A percentile compares a stretch with the other conserved stretches of the same genome.
These are phyloP conservation scores for Candida boidinii DNA, from an alignment of 805 yeast species.

Conservation along the genomic window DNA sequence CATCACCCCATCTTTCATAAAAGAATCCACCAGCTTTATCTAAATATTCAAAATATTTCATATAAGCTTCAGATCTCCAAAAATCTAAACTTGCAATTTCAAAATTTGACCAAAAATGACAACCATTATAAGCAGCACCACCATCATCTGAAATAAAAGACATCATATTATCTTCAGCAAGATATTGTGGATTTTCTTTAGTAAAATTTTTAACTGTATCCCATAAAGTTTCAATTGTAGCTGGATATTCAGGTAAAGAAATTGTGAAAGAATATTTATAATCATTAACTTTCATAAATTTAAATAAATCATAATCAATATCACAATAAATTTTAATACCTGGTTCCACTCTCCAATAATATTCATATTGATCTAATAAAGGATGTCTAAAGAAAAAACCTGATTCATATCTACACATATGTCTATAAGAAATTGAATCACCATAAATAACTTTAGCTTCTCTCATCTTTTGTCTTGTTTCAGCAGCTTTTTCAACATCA, in stretches of 20 bases:
- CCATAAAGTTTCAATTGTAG: constrained; percentile 75
- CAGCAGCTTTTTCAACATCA: constrained; percentile 59
- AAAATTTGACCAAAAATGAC: constrained; percentile 91
- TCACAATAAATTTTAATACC: constrained; percentile 76
- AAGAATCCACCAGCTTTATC: constrained; percentile 87
- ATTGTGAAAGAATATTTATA: constrained; percentile 75
- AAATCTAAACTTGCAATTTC: constrained; percentile 70
- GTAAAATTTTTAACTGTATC: constrained; percentile 56
- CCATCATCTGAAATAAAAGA: constrained; percentile 64
- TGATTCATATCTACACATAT: constrained; percentile 88
- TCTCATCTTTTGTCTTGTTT: constrained; percentile 44
- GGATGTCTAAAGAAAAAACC: constrained; percentile 85
- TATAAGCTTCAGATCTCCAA: constrained; percentile 69
- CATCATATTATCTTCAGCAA: constrained; percentile 55
- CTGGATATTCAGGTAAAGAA: constrained; percentile 64
- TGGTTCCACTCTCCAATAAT: constrained; percentile 96
- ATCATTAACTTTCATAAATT: constrained; percentile 70
- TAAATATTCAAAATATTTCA: constrained; percentile 60
- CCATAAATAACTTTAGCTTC: constrained; percentile 51
- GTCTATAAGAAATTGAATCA: constrained; percentile 63
- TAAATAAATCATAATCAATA: constrained; percentile 70
- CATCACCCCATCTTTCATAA: constrained; percentile 93
- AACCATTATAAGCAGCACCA: constrained; percentile 65
- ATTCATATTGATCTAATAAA: constrained; percentile 65
- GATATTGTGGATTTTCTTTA: constrained; percentile 46